Evolutionary conservation across 2,329 filamentous ascomycete genomes (phyloP).

Genomic region (Xylaria sp.): DNA sequence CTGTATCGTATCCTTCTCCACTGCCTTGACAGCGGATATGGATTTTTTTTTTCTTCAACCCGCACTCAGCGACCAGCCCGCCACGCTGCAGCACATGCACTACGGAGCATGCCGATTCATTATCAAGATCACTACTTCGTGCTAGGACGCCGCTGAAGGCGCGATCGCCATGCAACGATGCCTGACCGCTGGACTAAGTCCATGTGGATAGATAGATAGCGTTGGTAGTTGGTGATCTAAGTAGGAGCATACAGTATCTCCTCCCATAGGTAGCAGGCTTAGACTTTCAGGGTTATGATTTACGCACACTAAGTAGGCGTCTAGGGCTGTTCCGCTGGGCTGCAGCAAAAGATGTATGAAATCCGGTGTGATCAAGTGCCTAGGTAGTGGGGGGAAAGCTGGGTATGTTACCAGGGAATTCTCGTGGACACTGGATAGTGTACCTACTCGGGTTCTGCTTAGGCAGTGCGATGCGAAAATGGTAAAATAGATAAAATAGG

Average conservation of each 20-base stretch:
- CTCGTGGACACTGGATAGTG: too few species aligned
- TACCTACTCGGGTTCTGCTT: background rate
- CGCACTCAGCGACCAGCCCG: constrained; percentile 20
- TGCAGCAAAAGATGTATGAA: constrained; percentile 40
- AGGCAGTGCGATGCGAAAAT: background rate
- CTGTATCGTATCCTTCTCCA: constrained; percentile 4
- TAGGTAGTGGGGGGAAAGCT: constrained; percentile 19
- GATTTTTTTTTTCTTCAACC: constrained; percentile 4
- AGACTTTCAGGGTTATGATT: constrained; percentile 19
- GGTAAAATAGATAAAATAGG: constrained; percentile 5
- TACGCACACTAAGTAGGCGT: background rate
- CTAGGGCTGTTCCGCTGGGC: constrained; percentile 35
- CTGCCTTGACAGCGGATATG: background rate
- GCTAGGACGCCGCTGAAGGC: constrained; percentile 12
- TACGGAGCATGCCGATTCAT: constrained; percentile 20
- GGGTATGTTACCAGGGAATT: background rate
- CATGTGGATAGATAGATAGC: constrained; percentile 7
- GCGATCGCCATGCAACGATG: constrained; percentile 36
- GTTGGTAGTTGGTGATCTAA: constrained; percentile 11
- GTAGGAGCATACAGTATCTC: constrained; percentile 10
- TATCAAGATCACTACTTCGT: constrained; percentile 13
- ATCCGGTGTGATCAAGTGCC: constrained; percentile 32
- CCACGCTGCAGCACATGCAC: constrained; percentile 17
- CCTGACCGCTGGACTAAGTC: constrained; percentile 29
- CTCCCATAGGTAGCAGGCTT: background rate